Evolutionary conservation across 257 asterid species (phyloP).

Genomic region (Primulina huaijiensis): DNA sequence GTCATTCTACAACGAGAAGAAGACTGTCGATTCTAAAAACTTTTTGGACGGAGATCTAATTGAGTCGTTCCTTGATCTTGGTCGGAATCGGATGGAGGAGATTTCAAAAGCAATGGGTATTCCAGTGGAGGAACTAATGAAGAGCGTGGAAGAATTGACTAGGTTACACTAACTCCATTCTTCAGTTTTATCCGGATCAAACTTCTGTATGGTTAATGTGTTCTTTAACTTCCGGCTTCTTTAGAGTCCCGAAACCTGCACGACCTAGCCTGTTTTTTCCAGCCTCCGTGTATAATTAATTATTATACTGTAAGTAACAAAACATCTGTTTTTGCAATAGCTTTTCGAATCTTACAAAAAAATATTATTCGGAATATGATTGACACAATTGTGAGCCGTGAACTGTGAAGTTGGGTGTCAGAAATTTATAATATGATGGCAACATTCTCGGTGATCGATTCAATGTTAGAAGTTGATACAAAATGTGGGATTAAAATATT

Average conservation of each 20-base stretch:
- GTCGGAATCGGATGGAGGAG: constrained; percentile 74
- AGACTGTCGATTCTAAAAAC: constrained; percentile 70
- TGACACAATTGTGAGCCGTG: not conserved
- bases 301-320: not conserved
- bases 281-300: not conserved
- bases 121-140: constrained; percentile 86
- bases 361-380: not conserved
- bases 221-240: not conserved
- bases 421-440: too few species aligned
- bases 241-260: not conserved
- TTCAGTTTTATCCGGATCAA: not conserved
- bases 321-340: not conserved
- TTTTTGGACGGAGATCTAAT: constrained; percentile 92
- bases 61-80: constrained; percentile 86
- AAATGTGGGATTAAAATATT: too few species aligned
- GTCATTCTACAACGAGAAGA: constrained; percentile 87
- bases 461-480: too few species aligned
- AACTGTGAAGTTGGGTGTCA: too few species aligned
- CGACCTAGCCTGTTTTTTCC: not conserved
- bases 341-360: not conserved
- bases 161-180: constrained; percentile 60
- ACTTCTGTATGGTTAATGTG: not conserved
- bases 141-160: constrained; percentile 94
- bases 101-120: constrained; percentile 62
- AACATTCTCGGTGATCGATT: too few species aligned